Evolutionary conservation across 352 stramenopile species (phyloP), one percentile per base, ranked within the genome.

Genomic region (Globisporangium mamillatum): DNA sequence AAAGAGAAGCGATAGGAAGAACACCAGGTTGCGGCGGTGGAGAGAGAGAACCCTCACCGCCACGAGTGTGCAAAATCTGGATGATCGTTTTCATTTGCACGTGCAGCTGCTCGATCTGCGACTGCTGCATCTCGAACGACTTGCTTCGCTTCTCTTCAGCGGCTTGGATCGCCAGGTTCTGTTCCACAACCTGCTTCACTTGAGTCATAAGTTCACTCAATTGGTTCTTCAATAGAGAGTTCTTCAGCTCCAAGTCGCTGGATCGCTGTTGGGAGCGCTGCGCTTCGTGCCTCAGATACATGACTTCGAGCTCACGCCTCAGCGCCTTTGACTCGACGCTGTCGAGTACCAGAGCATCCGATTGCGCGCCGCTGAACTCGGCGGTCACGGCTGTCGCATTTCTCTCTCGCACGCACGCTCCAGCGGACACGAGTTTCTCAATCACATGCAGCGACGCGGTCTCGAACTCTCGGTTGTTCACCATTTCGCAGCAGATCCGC

Each of bases 21-120:
- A 18, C 2, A 4, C 65, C 38, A 62, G 24, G 22, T 10, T 55
- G 3, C 20, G 54, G 38, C 22, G 25, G 36, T 6, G 25, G 36
- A 14, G 53, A 38, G 1, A 25, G 12, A 32, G 25, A 53, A 9
- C 41, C 16, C 4, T n/a, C 38, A 10, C 34, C 60, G 16, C 10
- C 67, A 3, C 61, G 63, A 3, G 66, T 52, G 20, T 83, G 77
- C 12, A 88, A 50, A 3, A 84, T 54, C 36, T 81, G 76, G 20
- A 88, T 60, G 12, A 90, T 72, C 53, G 75, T 83, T 38, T 82
- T 74, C 72, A 92, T 80, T 58, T 92, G 82, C 2, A 78, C 46
- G 60, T 87, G 82, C 5, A 92, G 68, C 44, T 92, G 80, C 6
- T 90, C 70, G n/a, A 91, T 75, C 54, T 88, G 75, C 20, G 22